These are phyloP conservation scores for Protomyces inundatus DNA, from an alignment of 1,139 yeast genomes.

Conservation along the genomic window DNA sequence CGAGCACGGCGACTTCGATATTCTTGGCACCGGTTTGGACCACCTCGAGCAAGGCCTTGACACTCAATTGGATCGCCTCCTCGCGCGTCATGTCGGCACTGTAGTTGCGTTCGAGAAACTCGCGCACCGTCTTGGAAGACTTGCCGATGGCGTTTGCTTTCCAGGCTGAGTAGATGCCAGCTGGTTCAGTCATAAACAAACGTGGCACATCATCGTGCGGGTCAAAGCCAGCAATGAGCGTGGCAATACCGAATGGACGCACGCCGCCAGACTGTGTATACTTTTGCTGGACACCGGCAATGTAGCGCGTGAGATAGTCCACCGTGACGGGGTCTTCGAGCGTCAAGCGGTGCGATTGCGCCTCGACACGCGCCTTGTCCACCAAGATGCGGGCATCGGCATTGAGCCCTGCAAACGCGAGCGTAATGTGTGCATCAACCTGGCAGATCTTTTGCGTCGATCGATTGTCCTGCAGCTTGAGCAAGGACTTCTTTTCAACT, in stretches of 20 bases:
- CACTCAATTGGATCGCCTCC: conserved; percentile 72
- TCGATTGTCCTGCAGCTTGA: conserved; percentile 92
- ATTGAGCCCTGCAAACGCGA: conserved; percentile 95
- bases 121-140: conserved; percentile 90
- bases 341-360: conserved; percentile 90
- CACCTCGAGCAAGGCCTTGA: conserved; percentile 84
- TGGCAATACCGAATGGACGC: conserved; percentile 90
- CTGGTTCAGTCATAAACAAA: conserved; percentile 92
- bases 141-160: conserved; percentile 97
- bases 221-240: conserved; percentile 93
- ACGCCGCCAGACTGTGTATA: conserved; percentile 99
- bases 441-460: conserved; percentile 92
- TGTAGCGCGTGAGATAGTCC: conserved; percentile 86
- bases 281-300: conserved; percentile 94
- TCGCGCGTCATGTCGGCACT: conserved; percentile 66
- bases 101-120: conserved; percentile 87
- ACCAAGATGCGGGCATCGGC: conserved; percentile 95
- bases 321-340: conserved; percentile 90
- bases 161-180: conserved; percentile 99
- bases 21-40: conserved; percentile 97
- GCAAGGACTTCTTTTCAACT: conserved; percentile 91
- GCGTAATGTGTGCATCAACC: conserved; percentile 81
- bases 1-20: conserved; percentile 85
- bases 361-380: conserved; percentile 93
- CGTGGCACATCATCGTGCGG: conserved; percentile 73